phyloP scores from a whole-genome alignment of 169 alveolate genomes.

The Cryptosporidium viatorum region DNA sequence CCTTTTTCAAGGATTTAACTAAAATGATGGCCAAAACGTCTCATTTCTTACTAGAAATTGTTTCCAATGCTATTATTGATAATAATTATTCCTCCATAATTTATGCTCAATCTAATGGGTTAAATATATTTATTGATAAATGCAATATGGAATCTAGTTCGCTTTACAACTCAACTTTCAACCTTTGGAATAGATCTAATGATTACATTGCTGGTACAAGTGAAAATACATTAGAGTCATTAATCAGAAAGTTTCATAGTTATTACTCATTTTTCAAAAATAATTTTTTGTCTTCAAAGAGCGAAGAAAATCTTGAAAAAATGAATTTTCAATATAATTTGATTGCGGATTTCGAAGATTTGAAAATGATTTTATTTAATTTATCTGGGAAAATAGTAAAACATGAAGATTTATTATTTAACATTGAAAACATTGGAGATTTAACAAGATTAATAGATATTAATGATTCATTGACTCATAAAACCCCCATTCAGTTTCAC shows the following conservation, averaged over 20 bases:
- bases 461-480: not conserved
- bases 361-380: not conserved
- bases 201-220: not conserved
- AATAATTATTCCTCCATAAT: conserved; percentile 4
- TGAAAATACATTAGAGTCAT: not conserved
- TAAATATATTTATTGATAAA: conserved; percentile 4
- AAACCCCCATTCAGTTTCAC: not conserved
- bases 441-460: not conserved
- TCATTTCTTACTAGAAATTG: not conserved
- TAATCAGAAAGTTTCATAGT: not conserved
- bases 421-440: conserved; percentile 1
- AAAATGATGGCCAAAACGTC: not conserved
- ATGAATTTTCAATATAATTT: not conserved
- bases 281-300: not conserved
- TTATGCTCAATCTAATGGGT: not conserved
- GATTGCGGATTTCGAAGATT: not conserved
- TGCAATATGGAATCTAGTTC: not conserved
- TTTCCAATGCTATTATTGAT: conserved; percentile 11
- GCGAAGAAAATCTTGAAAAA: not conserved
- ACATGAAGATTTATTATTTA: conserved; percentile 1
- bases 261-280: conserved; percentile 14
- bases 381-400: conserved; percentile 24
- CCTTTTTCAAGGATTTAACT: conserved; percentile 2
- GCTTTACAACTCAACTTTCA: not conserved
- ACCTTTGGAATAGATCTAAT: not conserved